A percentile compares a stretch with the other conserved stretches of the same genome.
phyloP scores from a whole-genome alignment of 179 eudicot species.

The Gypsophila paniculata region DNA sequence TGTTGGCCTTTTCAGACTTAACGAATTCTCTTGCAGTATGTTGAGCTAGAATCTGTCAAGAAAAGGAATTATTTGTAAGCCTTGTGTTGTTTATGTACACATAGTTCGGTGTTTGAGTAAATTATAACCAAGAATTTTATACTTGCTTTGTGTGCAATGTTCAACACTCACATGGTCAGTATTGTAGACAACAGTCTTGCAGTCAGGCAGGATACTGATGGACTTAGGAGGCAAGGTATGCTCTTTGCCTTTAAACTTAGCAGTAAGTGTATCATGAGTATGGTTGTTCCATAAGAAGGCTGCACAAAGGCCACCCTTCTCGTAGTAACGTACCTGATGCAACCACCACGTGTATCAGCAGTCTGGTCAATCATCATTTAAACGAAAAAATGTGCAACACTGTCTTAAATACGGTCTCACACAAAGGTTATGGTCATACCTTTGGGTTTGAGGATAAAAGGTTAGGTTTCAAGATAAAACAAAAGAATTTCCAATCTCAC shows the following conservation, averaged over 20 bases:
- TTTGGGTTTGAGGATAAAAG: not conserved
- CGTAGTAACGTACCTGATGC: slow-evolving; percentile 50
- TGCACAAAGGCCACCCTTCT: slow-evolving; percentile 55
- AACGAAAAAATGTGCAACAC: not conserved
- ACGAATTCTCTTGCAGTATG: slow-evolving; percentile 61
- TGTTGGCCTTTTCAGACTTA: slow-evolving; percentile 37
- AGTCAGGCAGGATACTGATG: slow-evolving; percentile 78
- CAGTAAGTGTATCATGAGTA: slow-evolving; percentile 27
- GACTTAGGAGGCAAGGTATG: slow-evolving; percentile 56
- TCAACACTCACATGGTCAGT: slow-evolving; percentile 26
- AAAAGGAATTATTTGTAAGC: not conserved
- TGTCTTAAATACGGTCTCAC: not conserved
- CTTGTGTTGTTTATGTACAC: not conserved
- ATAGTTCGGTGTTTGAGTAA: not conserved
- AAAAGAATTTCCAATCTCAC: too few species aligned
- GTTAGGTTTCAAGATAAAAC: too few species aligned
- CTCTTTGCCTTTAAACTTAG: slow-evolving; percentile 48
- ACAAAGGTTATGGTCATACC: not conserved
- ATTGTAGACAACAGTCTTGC: slow-evolving; percentile 61
- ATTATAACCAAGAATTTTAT: not conserved
- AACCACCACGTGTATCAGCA: slow-evolving; percentile 9
- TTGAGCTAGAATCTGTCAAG: slow-evolving; percentile 57
- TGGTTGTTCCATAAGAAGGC: slow-evolving; percentile 71
- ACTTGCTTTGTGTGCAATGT: not conserved
- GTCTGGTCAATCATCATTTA: not conserved